phyloP scores from a whole-genome alignment of 2,329 filamentous ascomycete species.

The Aureobasidium sp. region DNA sequence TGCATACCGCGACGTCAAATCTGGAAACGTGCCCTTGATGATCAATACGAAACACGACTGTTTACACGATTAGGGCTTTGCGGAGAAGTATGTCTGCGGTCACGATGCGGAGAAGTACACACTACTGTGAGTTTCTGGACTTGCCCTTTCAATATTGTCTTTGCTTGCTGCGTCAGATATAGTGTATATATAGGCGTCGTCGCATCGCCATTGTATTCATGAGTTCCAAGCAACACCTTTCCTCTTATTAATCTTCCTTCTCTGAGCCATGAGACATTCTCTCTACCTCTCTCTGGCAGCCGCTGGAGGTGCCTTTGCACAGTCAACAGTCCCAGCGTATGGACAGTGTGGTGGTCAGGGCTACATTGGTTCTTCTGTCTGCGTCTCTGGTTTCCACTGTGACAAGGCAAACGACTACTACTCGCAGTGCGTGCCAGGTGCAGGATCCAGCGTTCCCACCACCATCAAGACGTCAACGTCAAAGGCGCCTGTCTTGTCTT shows the following conservation, averaged over 20 bases:
- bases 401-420: conserved; percentile 36
- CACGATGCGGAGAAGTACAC: neutral
- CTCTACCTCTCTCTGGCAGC: neutral
- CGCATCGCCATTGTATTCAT: neutral
- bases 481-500: neutral
- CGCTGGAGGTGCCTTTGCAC: conserved; percentile 4
- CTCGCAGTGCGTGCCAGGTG: conserved; percentile 32
- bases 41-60: neutral
- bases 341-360: conserved; percentile 39
- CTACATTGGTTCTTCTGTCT: conserved; percentile 33
- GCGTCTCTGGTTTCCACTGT: conserved; percentile 33
- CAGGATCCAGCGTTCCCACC: neutral
- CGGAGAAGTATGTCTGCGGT: neutral
- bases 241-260: neutral
- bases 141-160: too few species aligned
- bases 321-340: conserved; percentile 23
- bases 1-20: neutral
- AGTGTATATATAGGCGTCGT: neutral
- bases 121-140: too few species aligned
- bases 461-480: neutral
- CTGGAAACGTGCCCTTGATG: neutral
- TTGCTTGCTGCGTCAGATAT: too few species aligned
- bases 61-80: neutral
- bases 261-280: neutral
- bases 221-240: too few species aligned